Percentiles rank a stretch among this genome's conserved stretches.
phyloP scores from a whole-genome alignment of 805 yeast species.

The Saturnispora besseyi region DNA sequence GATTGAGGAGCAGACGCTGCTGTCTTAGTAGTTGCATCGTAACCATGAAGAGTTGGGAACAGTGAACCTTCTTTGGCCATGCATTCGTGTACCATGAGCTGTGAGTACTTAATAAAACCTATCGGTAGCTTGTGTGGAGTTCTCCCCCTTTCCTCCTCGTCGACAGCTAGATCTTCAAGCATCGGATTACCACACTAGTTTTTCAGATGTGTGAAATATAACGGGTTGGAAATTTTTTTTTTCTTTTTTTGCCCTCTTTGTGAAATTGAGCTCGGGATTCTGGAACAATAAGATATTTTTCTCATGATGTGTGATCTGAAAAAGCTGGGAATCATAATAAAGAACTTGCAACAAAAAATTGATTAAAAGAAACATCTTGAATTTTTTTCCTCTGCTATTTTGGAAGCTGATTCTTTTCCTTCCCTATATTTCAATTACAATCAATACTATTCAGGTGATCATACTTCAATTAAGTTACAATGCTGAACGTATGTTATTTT shows the following conservation, averaged over 20 bases:
- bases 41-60: slow-evolving; percentile 23
- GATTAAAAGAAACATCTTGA: too few species aligned
- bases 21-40: slow-evolving; percentile 24
- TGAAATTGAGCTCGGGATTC: too few species aligned
- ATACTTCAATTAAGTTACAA: neutral
- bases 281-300: too few species aligned
- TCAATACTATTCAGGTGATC: too few species aligned
- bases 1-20: slow-evolving; percentile 11
- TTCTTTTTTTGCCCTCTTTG: neutral
- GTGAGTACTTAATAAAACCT: neutral
- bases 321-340: too few species aligned
- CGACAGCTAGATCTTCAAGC: neutral
- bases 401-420: neutral
- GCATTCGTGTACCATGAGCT: neutral
- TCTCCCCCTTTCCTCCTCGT: neutral
- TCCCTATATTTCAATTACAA: too few species aligned
- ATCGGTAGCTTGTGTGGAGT: neutral
- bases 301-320: too few species aligned
- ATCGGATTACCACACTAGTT: neutral
- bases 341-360: too few species aligned
- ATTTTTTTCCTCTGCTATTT: too few species aligned
- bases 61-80: slow-evolving; percentile 21
- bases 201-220: neutral
- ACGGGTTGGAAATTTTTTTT: neutral
- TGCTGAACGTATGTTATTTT: neutral